phyloP scores from a whole-genome alignment of 768 basidiomycete genomes.

The Agaricus blazei region DNA sequence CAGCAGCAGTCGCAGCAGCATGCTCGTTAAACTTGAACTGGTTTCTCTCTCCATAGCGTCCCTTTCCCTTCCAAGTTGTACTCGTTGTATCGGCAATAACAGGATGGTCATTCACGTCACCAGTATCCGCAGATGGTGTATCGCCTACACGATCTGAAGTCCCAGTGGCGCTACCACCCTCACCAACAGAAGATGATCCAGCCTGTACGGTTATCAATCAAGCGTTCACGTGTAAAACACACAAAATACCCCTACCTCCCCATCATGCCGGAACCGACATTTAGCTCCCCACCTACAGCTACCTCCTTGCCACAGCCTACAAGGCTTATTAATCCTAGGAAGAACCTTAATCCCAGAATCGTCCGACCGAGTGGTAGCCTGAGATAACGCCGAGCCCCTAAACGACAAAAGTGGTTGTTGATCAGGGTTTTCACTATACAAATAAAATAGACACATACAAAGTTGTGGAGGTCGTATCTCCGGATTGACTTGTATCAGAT shows the following conservation, averaged over 20 bases:
- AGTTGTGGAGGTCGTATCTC: background rate
- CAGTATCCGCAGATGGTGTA: background rate
- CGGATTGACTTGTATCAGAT: background rate
- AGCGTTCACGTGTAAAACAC: background rate
- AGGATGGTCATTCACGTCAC: background rate
- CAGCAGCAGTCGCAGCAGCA: background rate
- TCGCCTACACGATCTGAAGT: background rate
- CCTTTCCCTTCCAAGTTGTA: too few relatives aligned
- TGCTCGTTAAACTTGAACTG: background rate
- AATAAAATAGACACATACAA: background rate
- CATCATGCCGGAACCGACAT: slow-evolving; percentile 2
- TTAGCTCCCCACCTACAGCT: slow-evolving; percentile 5
- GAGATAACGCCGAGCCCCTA: background rate
- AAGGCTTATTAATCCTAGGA: background rate
- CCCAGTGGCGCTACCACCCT: background rate
- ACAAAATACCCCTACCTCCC: background rate
- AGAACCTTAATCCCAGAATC: background rate
- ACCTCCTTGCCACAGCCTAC: background rate
- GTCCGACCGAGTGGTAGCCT: background rate
- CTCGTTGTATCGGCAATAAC: too few relatives aligned
- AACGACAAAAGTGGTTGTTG: background rate
- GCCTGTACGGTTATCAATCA: background rate
- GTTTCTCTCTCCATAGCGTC: background rate
- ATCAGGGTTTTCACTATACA: background rate
- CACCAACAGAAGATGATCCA: background rate